Conservation (phyloP, 2,329 filamentous ascomycete genomes). For the Fusarium abutilonis region DNA sequence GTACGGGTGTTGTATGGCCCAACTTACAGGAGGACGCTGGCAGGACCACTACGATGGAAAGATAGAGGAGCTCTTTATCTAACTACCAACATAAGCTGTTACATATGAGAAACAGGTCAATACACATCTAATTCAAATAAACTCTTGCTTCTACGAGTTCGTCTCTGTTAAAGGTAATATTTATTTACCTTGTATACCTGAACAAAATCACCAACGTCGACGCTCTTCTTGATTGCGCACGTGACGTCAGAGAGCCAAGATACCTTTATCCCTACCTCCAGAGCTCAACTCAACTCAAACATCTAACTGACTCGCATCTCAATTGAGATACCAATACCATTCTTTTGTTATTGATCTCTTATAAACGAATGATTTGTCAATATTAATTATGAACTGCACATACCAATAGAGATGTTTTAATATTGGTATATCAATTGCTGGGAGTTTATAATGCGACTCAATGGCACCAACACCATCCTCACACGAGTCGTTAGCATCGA, state of each 20-base stretch:
- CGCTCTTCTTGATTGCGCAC: constrained; percentile 17
- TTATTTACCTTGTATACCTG: no score
- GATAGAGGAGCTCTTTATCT: not conserved
- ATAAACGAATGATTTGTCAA: not conserved
- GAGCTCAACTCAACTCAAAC: constrained; percentile 1
- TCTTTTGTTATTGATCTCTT: constrained; percentile 2
- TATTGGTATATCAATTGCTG: constrained; percentile 6
- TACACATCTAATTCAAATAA: not conserved
- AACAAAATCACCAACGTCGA: no score
- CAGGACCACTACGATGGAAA: not conserved
- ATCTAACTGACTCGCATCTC: constrained; percentile 4
- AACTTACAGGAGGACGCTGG: no score
- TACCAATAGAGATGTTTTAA: constrained; percentile 1
- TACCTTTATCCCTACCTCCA: not conserved
- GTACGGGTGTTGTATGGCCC: not conserved
- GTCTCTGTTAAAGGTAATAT: no score
- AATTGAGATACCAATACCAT: constrained; percentile 7
- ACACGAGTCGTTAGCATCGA: constrained; percentile 44
- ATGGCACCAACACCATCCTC: constrained; percentile 49
- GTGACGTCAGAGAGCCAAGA: constrained; percentile 40
- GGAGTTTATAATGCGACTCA: constrained; percentile 34
- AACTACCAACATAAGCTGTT: not conserved
- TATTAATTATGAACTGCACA: constrained; percentile 11
- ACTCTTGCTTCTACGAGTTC: no score
- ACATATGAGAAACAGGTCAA: not conserved